Evolutionary conservation across 2,329 filamentous ascomycete genomes (phyloP).

Genomic region (Septoria linicola): DNA sequence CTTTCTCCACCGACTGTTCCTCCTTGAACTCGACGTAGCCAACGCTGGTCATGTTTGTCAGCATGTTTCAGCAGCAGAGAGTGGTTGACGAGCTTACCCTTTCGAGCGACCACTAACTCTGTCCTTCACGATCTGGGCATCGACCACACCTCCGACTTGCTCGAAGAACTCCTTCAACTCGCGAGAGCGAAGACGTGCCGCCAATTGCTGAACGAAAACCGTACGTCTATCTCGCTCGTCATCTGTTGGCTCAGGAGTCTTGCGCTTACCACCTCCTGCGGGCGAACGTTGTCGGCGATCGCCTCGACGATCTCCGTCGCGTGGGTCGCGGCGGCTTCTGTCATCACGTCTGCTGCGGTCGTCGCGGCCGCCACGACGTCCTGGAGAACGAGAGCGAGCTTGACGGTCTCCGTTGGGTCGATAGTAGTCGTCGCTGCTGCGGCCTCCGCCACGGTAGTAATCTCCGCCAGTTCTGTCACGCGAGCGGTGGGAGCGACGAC

Average conservation of each 20-base stretch:
- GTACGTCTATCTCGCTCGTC: slow-evolving; percentile 96
- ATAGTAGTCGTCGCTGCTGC: slow-evolving; percentile 42
- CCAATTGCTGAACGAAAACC: slow-evolving; percentile 97
- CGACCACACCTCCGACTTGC: slow-evolving; percentile 89
- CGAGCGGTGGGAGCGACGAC: slow-evolving; percentile 27
- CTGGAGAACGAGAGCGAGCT: slow-evolving; percentile 65
- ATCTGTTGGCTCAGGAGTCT: slow-evolving; percentile 72
- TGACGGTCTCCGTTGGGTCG: slow-evolving; percentile 47
- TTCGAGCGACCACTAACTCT: slow-evolving; percentile 95
- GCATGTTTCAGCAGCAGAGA: slow-evolving; percentile 1
- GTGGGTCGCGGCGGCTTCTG: slow-evolving; percentile 69
- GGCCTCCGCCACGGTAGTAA: slow-evolving; percentile 42
- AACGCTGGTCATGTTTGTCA: slow-evolving; percentile 64
- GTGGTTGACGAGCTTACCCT: slow-evolving; percentile 62
- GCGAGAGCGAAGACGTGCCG: slow-evolving; percentile 85
- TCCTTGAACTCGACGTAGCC: slow-evolving; percentile 99
- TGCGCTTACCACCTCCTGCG: slow-evolving; percentile 47
- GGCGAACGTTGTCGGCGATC: slow-evolving; percentile 44
- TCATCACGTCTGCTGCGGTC: slow-evolving; percentile 48
- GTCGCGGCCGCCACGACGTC: slow-evolving; percentile 57
- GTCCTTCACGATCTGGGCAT: slow-evolving; percentile 98
- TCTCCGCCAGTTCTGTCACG: slow-evolving; percentile 37
- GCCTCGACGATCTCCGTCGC: slow-evolving; percentile 47
- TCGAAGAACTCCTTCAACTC: slow-evolving; percentile 91
- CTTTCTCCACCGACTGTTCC: slow-evolving; percentile 88